Percentiles rank a stretch among this genome's conserved stretches.
Conservation (phyloP, 805 yeast genomes). For the Hanseniaspora nectarophila region DNA sequence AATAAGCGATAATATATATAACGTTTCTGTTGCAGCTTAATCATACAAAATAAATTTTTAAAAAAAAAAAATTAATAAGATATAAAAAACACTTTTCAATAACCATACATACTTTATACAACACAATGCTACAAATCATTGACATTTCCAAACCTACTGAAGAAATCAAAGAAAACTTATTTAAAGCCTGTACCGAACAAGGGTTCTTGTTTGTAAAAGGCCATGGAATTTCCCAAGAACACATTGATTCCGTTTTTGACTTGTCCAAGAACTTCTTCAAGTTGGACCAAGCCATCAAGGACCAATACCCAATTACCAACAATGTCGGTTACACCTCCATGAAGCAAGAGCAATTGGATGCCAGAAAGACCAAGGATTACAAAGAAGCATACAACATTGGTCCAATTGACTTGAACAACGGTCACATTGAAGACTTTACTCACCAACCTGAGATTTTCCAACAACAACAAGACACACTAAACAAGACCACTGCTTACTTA, state of each 20-base stretch:
- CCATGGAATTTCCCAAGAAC: conserved; percentile 46
- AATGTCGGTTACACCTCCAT: conserved; percentile 52
- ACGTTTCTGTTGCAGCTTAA: no score
- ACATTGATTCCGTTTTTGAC: conserved; percentile 41
- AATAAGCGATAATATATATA: no score
- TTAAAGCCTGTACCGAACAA: conserved; percentile 49
- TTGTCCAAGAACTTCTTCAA: conserved; percentile 47
- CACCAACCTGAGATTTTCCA: conserved; percentile 44
- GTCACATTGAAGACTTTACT: conserved; percentile 27
- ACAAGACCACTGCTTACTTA: conserved; percentile 37
- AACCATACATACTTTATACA: neutral
- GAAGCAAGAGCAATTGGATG: conserved; percentile 39
- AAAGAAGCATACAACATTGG: conserved; percentile 64
- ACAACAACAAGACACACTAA: conserved; percentile 32
- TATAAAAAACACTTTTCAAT: neutral
- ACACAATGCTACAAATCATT: conserved; percentile 43
- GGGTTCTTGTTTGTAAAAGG: conserved; percentile 61
- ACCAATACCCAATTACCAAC: conserved; percentile 19
- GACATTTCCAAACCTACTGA: conserved; percentile 40
- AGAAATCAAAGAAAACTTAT: conserved; percentile 39
- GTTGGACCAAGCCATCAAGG: conserved; percentile 37
- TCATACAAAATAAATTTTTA: no score
- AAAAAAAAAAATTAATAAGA: neutral
- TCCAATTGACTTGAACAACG: conserved; percentile 39
- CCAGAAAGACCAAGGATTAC: conserved; percentile 39